Conservation (phyloP, 352 stramenopile genomes). For the Sclerospora graminicola region DNA sequence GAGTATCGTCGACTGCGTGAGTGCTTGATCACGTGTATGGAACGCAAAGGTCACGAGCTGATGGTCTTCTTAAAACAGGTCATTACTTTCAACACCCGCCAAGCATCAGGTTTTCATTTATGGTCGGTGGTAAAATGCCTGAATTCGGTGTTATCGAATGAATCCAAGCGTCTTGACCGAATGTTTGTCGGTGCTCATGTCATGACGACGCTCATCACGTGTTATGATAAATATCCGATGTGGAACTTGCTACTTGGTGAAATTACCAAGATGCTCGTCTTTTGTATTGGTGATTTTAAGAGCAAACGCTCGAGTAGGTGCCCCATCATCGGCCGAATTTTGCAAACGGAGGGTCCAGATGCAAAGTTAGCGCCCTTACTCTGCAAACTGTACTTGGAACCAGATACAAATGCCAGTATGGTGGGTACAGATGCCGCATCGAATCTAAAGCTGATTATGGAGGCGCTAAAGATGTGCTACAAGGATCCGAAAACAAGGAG, state of each 20-base stretch:
- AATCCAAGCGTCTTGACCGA: slow-evolving; percentile 72
- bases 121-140: slow-evolving; percentile 70
- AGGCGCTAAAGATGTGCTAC: slow-evolving; percentile 69
- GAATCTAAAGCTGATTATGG: slow-evolving; percentile 76
- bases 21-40: slow-evolving; percentile 75
- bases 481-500: slow-evolving; percentile 61
- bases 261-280: slow-evolving; percentile 81
- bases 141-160: slow-evolving; percentile 60
- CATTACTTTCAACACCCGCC: slow-evolving; percentile 47
- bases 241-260: slow-evolving; percentile 67
- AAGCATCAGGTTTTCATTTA: slow-evolving; percentile 59
- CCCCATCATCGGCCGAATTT: slow-evolving; percentile 60
- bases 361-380: slow-evolving; percentile 49
- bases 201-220: slow-evolving; percentile 55
- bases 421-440: slow-evolving; percentile 56
- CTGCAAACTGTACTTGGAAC: slow-evolving; percentile 43
- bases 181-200: slow-evolving; percentile 76
- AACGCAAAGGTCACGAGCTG: slow-evolving; percentile 65
- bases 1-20: slow-evolving; percentile 71
- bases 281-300: slow-evolving; percentile 81
- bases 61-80: slow-evolving; percentile 80
- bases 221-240: slow-evolving; percentile 76
- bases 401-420: slow-evolving; percentile 25
- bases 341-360: slow-evolving; percentile 42
- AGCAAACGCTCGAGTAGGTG: slow-evolving; percentile 75